Conservation (phyloP, 2,329 filamentous ascomycete species). For the Scedosporium aurantiacum region DNA sequence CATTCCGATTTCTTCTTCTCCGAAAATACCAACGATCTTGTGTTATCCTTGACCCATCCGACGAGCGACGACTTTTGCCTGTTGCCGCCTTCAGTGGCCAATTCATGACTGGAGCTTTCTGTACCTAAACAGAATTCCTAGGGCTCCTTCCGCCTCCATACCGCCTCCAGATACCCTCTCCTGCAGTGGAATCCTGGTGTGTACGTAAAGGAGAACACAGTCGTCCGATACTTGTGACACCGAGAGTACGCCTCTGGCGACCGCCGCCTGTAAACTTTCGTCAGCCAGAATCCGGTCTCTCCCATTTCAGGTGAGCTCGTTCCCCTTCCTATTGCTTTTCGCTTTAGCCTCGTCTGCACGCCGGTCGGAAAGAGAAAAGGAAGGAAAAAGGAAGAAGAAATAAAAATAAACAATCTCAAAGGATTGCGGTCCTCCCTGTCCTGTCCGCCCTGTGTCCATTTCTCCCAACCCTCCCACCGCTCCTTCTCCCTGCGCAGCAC, state of each 20-base stretch:
- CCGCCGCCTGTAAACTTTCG: background rate
- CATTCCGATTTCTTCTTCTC: background rate
- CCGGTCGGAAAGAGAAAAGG: background rate
- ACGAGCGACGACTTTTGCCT: background rate
- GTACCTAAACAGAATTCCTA: background rate
- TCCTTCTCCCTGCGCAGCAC: background rate
- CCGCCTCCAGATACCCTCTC: background rate
- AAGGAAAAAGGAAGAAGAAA: too few relatives aligned
- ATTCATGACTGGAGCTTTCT: background rate
- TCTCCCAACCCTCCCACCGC: background rate
- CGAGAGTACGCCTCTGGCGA: background rate
- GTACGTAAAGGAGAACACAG: background rate
- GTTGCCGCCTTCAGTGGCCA: background rate
- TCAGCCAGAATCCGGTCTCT: background rate
- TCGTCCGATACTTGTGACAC: background rate
- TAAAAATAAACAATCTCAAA: background rate
- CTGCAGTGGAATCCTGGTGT: too few relatives aligned
- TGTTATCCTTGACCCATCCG: background rate
- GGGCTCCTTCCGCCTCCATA: background rate
- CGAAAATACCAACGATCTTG: background rate
- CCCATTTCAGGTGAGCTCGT: background rate
- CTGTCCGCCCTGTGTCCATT: background rate
- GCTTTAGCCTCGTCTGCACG: background rate
- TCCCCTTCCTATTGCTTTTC: background rate
- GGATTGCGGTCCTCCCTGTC: background rate